Conservation (phyloP, 2,329 filamentous ascomycete genomes). For the Aspergillus pseudonomiae region DNA sequence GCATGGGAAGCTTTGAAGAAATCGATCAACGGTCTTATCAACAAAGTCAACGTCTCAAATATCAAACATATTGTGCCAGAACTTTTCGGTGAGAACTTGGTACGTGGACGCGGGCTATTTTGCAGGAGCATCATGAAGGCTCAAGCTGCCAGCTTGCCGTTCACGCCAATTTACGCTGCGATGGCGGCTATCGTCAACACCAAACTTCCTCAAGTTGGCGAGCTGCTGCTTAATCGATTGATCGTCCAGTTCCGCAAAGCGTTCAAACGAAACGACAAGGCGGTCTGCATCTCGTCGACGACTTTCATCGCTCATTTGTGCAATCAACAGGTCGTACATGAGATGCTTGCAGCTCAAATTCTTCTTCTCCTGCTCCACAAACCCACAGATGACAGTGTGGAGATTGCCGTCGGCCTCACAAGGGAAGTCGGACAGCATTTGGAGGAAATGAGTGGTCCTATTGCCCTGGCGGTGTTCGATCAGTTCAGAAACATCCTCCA, state of each 20-base stretch:
- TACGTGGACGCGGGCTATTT: constrained; percentile 88
- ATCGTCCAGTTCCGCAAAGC: constrained; percentile 93
- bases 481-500: constrained; percentile 94
- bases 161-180: constrained; percentile 93
- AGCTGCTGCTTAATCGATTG: constrained; percentile 81
- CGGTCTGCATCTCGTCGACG: constrained; percentile 88
- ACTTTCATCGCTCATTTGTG: constrained; percentile 94
- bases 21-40: constrained; percentile 97
- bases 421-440: constrained; percentile 91
- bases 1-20: constrained; percentile 99
- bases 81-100: constrained; percentile 89
- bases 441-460: constrained; percentile 90
- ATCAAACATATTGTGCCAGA: constrained; percentile 98
- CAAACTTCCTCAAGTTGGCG: constrained; percentile 91
- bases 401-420: constrained; percentile 93
- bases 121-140: constrained; percentile 98
- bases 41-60: constrained; percentile 97
- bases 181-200: constrained; percentile 98
- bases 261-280: constrained; percentile 95
- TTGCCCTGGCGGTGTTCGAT: constrained; percentile 89
- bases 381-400: constrained; percentile 94
- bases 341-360: constrained; percentile 91
- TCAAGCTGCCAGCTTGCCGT: constrained; percentile 91
- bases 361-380: constrained; percentile 89
- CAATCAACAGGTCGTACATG: constrained; percentile 94